Base-by-base conservation (phyloP, 495 filamentous ascomycete species). In the Durotheca rogersii region DNA sequence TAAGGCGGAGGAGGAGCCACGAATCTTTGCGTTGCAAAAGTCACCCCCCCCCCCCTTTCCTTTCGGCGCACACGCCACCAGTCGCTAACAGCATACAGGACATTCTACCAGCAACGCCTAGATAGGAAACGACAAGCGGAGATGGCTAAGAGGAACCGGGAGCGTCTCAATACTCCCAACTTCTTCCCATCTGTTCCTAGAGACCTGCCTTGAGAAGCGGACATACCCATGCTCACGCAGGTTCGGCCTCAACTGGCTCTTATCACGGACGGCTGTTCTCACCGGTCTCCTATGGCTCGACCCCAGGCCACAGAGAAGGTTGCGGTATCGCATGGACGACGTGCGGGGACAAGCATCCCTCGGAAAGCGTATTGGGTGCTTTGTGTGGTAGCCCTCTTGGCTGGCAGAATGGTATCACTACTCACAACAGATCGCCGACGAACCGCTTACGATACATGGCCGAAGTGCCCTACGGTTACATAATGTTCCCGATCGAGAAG, bases 1-100 rank as follows among this genome's bases (percentile, higher is more conserved):
- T 18, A 75, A 82, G 53, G 67, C 77, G 10, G 80, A 81, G 27
- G 79, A 81, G 43, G 81, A 82, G 56, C 89, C 90, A 36, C 77
- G 93, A 44, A 75, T 96, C 23, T 98, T 94, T 70, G 78, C 85
- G 51, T 72, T 98, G 56, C 87, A 94, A 56, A 91, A 85, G 89
- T 94, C 73, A 30, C 56, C 51, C 56, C 25, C 9, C 51, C 56
- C 25, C 9, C 17, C n/a, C 20, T 41, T 48, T 30, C 21, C 3
- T 32, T 15, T 18, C 20, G 12, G 29, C n/a, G 20, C 3, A 20
- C n/a, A 27, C 23, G 11, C 4, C 10, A 19, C 27, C 6, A n/a
- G 16, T 38, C 36, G 50, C 61, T 69, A 25, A 69, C 56, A 23
- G 38, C 33, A 9, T n/a, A 35, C 63, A 94, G 89, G 64, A 82